Evolutionary conservation across 345 rosid species (phyloP), one percentile per base, ranked within the genome.

Genomic region (Combretum micranthum): DNA sequence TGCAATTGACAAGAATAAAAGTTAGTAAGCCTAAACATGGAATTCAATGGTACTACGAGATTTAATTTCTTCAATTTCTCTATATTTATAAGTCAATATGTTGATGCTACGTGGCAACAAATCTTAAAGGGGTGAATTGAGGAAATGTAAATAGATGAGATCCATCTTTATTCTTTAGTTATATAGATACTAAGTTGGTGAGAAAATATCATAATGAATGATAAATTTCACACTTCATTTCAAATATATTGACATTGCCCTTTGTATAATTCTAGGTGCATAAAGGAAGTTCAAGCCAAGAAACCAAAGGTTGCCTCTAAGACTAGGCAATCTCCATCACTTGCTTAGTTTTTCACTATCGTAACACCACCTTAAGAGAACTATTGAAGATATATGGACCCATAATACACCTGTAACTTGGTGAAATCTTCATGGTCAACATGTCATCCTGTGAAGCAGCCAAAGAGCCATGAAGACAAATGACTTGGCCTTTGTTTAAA

Each of bases 301-400:
- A 18, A 16, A 15, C 1, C 21, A 63, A 50, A 63, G 20, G 20
- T 46, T 65, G 14, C 62, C 65, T 39, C 66, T 69, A 13, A 66
- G 74, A 9, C 69, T 70, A 3, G 70, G 70, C 12, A 70, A 58
- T 55, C 37, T 70, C n/a, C 59, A 56, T 32, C 59, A 60, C 39
- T 7, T 32, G 22, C 52, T 49, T 18, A 12, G 22, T 17, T 12
- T 20, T 49, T 22, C 52, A 15, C 19, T 13, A 22, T 22, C 22
- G 14, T 22, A 49, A 1, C 52, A 22, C n/a, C 6, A 12, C 4
- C 52, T 15, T 13, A 12, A n/a, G 22, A 17, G 22, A 15, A 15
- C 20, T 49, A 22, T 13, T 22, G 22, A 49, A 5, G 13, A 49
- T 4, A 22, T 49, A 49, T 18, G 52, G 52, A 22, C 52, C 52